Evolutionary conservation across 179 eudicot genomes (phyloP).

Genomic region (Pouteria campechiana): DNA sequence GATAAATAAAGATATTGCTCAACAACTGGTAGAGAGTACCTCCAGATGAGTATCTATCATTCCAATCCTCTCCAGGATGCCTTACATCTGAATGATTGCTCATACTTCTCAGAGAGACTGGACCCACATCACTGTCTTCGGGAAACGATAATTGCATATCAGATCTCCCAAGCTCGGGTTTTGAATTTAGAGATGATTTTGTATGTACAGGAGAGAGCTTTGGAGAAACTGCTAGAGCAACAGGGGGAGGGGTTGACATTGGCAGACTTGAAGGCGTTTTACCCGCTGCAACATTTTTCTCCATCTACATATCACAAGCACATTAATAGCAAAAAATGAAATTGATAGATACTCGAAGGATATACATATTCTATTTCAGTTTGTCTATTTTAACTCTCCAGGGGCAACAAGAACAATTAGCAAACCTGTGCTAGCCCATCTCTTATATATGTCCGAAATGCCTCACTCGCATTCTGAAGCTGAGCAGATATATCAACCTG

Average conservation of each 20-base stretch:
- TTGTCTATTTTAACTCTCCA: neutral
- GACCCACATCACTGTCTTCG: conserved; percentile 36
- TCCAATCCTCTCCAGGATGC: conserved; percentile 37
- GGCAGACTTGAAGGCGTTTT: conserved; percentile 92
- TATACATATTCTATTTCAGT: no score
- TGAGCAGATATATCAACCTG: conserved; percentile 97
- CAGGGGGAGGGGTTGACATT: conserved; percentile 87
- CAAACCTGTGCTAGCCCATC: conserved; percentile 95
- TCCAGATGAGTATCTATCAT: conserved; percentile 54
- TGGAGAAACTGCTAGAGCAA: conserved; percentile 67
- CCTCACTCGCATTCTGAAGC: conserved; percentile 97
- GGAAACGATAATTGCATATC: conserved; percentile 62
- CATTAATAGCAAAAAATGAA: neutral
- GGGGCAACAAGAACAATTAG: no score
- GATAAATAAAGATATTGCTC: neutral
- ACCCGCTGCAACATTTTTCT: conserved; percentile 96
- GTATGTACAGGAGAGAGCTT: conserved; percentile 73
- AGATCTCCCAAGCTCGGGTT: conserved; percentile 62
- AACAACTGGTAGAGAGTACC: conserved; percentile 30
- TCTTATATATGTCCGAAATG: conserved; percentile 92
- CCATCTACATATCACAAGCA: conserved; percentile 51
- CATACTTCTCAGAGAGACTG: conserved; percentile 24
- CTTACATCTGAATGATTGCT: conserved; percentile 20
- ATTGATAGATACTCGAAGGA: no score
- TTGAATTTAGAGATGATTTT: conserved; percentile 36